Conservation (phyloP, 805 yeast species). For the Saccharomyces kudriavzevii region DNA sequence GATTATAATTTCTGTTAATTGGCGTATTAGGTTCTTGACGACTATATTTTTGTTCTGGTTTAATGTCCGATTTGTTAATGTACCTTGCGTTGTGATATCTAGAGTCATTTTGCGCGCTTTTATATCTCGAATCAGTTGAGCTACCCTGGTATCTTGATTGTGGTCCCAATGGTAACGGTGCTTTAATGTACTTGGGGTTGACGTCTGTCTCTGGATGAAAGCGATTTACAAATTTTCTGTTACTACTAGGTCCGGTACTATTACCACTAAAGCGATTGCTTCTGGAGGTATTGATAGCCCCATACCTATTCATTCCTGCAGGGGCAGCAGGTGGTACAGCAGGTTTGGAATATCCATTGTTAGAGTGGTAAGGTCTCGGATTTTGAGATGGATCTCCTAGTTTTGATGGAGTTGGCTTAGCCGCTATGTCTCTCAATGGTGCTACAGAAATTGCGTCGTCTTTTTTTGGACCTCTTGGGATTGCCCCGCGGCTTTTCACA, state of each 20-base stretch:
- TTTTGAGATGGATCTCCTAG: background rate
- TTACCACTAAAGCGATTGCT: background rate
- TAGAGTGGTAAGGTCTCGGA: background rate
- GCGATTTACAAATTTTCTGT: background rate
- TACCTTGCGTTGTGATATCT: background rate
- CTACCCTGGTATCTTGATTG: background rate
- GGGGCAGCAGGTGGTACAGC: background rate
- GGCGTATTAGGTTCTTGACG: background rate
- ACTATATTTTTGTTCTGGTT: background rate
- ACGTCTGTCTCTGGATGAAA: background rate
- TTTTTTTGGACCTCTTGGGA: slow-evolving; percentile 9
- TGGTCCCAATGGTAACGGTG: background rate
- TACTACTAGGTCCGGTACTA: background rate
- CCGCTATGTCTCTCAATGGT: background rate
- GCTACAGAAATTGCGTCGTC: background rate
- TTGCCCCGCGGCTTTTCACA: background rate
- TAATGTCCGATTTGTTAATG: background rate
- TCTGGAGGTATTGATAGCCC: background rate
- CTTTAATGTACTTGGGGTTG: background rate
- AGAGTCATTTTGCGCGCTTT: background rate
- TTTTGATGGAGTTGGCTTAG: background rate
- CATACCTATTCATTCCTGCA: background rate
- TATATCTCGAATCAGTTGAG: background rate
- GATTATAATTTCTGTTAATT: background rate
- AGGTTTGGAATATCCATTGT: background rate